Evolutionary conservation across 2,329 filamentous ascomycete species (phyloP), one percentile per base, ranked within the genome.

Genomic region (Beauveria rudraprayagi): DNA sequence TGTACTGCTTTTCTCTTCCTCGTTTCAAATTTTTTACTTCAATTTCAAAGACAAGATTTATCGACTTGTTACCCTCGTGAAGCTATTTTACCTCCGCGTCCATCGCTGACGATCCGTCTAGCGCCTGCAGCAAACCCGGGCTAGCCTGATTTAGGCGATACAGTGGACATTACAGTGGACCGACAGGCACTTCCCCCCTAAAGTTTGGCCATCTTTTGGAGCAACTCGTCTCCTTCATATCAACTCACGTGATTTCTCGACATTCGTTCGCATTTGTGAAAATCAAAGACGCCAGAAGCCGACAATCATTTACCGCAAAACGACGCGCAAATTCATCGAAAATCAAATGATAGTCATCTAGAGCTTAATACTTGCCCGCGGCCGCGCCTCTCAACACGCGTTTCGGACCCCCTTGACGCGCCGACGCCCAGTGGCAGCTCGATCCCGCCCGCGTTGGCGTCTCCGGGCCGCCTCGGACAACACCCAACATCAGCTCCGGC

Each of bases 211-310:
- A 43, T 17, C 37, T 40, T 57, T 16, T 26, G 26, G 17, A 14
- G n/a, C 54, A 48, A 48, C 41, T 37, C 28, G 24, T 24, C 46
- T 37, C 26, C 11, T 46, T 19, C 56, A 53, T 7, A 10, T 9
- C 16, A 16, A 19, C 24, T 60, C 56, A 60, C 56, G 56, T 60
- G 56, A 60, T 26, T 53, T 60, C 2, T 51, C 28, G 37, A 53
- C 56, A 60, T 8, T 44, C 56, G 48, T 44, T 46, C 22, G 37
- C 56, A 60, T 44, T 17, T 19, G 56, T 53, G 48, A 60, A 60
- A 60, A 44, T 60, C 19, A 22, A 34, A 41, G 8, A 46, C 47
- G 40, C 40, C 48, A 17, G 48, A 26, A 46, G 48, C n/a, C 26
- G 48, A n/a, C 40, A 52, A 8, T 30, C 4, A 11, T 52, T 52